Evolutionary conservation across 257 asterid species (phyloP).

Genomic region (Solanum paucissectum): DNA sequence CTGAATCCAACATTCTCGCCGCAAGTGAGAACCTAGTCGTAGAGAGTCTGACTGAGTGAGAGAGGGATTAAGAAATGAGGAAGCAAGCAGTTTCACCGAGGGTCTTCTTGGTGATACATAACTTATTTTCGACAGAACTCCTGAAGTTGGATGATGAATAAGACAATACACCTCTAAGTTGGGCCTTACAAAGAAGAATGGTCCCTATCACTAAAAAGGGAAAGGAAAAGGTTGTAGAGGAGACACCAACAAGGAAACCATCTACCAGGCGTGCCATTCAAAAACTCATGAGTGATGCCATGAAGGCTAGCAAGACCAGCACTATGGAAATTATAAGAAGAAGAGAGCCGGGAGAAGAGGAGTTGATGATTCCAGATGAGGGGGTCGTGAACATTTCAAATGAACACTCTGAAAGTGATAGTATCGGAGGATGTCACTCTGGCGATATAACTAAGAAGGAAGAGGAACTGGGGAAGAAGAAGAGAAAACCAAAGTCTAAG

Average conservation of each 20-base stretch:
- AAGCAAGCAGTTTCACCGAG: neutral
- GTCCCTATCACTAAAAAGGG: neutral
- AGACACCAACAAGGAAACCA: neutral
- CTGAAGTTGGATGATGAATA: neutral
- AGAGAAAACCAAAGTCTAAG: neutral
- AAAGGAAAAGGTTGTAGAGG: neutral
- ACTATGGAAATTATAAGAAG: no score
- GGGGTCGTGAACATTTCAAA: neutral
- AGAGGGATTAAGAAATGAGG: neutral
- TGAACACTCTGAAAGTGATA: neutral
- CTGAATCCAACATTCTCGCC: neutral
- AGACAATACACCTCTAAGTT: neutral
- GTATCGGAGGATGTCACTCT: neutral
- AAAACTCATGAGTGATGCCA: neutral
- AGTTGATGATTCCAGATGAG: neutral
- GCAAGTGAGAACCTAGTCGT: neutral
- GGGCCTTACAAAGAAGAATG: neutral
- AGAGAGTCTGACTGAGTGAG: no score
- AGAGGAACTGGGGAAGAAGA: neutral
- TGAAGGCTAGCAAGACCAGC: neutral
- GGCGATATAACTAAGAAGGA: neutral
- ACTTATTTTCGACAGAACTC: neutral
- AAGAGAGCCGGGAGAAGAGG: neutral
- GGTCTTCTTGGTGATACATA: neutral
- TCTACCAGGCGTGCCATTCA: neutral